Base-by-base conservation (phyloP, 768 basidiomycete species). In the Boletales sp. region DNA sequence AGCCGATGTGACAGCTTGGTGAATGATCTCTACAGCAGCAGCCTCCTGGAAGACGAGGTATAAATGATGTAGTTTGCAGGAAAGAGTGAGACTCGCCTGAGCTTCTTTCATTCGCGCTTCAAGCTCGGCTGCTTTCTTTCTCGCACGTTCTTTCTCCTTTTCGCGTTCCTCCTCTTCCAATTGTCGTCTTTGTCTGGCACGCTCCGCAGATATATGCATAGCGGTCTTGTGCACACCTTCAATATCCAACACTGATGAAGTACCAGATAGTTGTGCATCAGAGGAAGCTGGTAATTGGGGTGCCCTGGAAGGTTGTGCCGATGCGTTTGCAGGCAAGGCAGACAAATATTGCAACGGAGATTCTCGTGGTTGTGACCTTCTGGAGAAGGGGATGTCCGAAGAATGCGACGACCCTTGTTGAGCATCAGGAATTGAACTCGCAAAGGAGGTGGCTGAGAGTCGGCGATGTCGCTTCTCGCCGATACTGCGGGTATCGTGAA, bases 131-230 rank as follows among this genome's bases (percentile, higher is more conserved):
- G 89, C 91, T 67, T 94, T 95, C 69, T 72, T 79, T 53, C 80
- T 76, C 13, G 92, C 93, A 14, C 92, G 76, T 58, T 93, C 90
- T 57, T 81, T 81, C 65, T 86, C 85, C 41, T 80, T 84, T 62
- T 90, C 84, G 14, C 91, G 77, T 57, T 88, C 85, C 53, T 83
- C 86, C 63, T 94, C 93, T 57, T 94, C 92, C 44, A 86, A 78
- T 59, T 89, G 84, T 41, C 90, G 74, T 47, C 92, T 75, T 54
- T 86, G 79, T 60, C 82, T 85, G 7, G 92, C 92, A 36, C 90
- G 79, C 54, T 89, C 90, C 2, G 92, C 92, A 7, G 88, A 88
- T 48, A 68, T 79, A 52, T 91, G 90, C 92, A 94, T 93, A 15
- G 84, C 71, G 41, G 83, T 81, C 64, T 87, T 87, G 50, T 79